Percentiles rank a stretch among this genome's conserved stretches.
Conservation (phyloP, 1,284 basidiomycete genomes). For the Hypsizygus ulmarius region DNA sequence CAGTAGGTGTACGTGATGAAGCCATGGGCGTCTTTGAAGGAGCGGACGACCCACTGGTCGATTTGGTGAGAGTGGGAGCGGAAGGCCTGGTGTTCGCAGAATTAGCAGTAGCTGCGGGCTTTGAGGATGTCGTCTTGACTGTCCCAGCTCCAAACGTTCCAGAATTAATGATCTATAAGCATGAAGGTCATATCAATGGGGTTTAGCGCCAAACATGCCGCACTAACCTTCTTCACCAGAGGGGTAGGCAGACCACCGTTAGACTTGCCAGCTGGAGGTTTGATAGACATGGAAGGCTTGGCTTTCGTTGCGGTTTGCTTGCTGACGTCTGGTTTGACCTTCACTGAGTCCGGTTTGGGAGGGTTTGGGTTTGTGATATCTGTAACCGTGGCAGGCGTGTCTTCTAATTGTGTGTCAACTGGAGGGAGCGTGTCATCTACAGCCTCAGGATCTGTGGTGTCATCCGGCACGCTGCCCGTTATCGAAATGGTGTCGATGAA, state of each 20-base stretch:
- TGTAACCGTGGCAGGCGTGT: background rate
- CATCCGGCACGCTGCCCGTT: constrained; percentile 11
- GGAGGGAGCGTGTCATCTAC: constrained; percentile 1
- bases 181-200: background rate
- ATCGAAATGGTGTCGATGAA: constrained; percentile 12
- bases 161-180: constrained; percentile 57
- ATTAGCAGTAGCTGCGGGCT: constrained; percentile 35
- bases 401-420: constrained; percentile 8
- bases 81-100: constrained; percentile 31
- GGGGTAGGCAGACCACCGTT: constrained; percentile 49
- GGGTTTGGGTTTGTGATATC: constrained; percentile 1
- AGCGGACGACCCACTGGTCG: constrained; percentile 38
- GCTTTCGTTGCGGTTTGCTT: constrained; percentile 15
- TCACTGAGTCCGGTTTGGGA: no score
- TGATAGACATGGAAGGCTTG: constrained; percentile 30
- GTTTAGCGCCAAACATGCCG: constrained; percentile 22
- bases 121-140: constrained; percentile 46
- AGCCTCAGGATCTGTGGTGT: constrained; percentile 13
- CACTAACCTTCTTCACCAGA: constrained; percentile 63
- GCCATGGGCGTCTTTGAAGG: constrained; percentile 35
- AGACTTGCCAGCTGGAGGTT: constrained; percentile 40
- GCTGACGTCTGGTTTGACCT: constrained; percentile 4
- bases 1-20: constrained; percentile 24
- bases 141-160: constrained; percentile 64
- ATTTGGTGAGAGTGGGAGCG: constrained; percentile 46